Conservation (phyloP, 768 basidiomycete genomes). For the Xerocomellus chrysenteron region DNA sequence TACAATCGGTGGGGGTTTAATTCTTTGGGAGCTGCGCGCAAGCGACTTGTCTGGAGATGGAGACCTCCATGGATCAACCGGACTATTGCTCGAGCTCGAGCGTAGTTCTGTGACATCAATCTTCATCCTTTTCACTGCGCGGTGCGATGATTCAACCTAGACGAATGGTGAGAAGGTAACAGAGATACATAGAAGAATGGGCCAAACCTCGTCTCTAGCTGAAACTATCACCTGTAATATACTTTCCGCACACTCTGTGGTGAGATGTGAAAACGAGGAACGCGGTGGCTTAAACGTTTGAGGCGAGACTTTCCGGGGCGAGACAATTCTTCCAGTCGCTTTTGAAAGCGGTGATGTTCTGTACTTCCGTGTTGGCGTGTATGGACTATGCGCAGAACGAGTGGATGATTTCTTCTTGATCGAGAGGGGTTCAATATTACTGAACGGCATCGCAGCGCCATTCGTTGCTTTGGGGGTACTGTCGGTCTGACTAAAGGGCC, state of each 20-base stretch:
- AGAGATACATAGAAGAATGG: not conserved
- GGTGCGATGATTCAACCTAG: constrained; percentile 70
- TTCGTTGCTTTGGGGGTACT: constrained; percentile 47
- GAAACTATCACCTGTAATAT: constrained; percentile 50
- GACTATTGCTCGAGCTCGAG: constrained; percentile 15
- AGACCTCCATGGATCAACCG: constrained; percentile 43
- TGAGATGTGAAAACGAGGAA: constrained; percentile 22
- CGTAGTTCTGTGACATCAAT: constrained; percentile 56
- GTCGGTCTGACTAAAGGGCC: constrained; percentile 51
- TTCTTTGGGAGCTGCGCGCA: constrained; percentile 46
- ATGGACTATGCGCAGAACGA: constrained; percentile 41
- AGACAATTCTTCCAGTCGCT: constrained; percentile 40
- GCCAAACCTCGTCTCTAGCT: constrained; percentile 63
- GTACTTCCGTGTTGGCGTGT: constrained; percentile 37
- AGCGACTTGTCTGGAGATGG: constrained; percentile 57
- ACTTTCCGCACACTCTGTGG: constrained; percentile 42
- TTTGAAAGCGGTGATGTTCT: constrained; percentile 57
- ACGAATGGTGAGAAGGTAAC: not conserved
- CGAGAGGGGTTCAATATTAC: constrained; percentile 69
- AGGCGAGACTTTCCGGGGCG: constrained; percentile 56
- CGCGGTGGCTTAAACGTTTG: constrained; percentile 42
- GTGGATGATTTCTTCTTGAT: constrained; percentile 83
- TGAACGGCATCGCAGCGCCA: constrained; percentile 36
- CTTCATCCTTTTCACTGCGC: constrained; percentile 73
- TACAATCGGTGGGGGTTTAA: constrained; percentile 43